phyloP scores from a whole-genome alignment of 2,329 filamentous ascomycete genomes.

The Didymella pinodella region DNA sequence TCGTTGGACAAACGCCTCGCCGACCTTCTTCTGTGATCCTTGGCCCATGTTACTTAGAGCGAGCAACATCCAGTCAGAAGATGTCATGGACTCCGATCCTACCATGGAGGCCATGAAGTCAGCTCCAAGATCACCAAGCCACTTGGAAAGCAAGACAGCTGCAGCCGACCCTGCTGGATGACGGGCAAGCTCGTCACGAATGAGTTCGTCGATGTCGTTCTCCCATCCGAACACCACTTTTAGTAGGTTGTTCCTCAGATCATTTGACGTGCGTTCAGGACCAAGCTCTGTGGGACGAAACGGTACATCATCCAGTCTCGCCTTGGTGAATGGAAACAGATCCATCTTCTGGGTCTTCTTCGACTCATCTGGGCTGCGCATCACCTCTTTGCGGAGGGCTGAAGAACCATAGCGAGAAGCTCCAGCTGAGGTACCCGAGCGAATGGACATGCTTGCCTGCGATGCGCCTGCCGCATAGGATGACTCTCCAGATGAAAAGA shows the following conservation, averaged over 20 bases:
- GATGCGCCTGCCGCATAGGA: conserved; percentile 50
- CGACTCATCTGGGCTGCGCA: conserved; percentile 76
- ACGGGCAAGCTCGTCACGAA: conserved; percentile 82
- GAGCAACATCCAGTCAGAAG: conserved; percentile 95
- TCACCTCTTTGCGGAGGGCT: conserved; percentile 78
- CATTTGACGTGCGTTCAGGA: conserved; percentile 64
- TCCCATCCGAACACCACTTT: conserved; percentile 96
- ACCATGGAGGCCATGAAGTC: conserved; percentile 81
- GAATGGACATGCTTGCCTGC: conserved; percentile 65
- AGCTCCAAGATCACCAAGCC: conserved; percentile 85
- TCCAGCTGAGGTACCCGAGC: conserved; percentile 59
- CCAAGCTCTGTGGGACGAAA: conserved; percentile 73
- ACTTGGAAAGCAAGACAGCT: conserved; percentile 85
- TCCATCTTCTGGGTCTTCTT: conserved; percentile 69
- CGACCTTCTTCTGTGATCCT: conserved; percentile 84
- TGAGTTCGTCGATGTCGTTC: conserved; percentile 78
- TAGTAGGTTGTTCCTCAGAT: conserved; percentile 89
- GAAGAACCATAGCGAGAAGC: conserved; percentile 65
- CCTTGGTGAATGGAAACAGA: conserved; percentile 85
- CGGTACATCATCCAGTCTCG: conserved; percentile 80
- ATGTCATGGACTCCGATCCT: conserved; percentile 83
- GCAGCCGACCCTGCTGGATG: conserved; percentile 77
- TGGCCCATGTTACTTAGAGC: conserved; percentile 85
- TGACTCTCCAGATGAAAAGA: conserved; percentile 72
- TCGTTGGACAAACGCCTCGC: conserved; percentile 87